These are phyloP conservation scores for Tetracladium marchalianum DNA, from an alignment of 495 filamentous ascomycete genomes.

Conservation along the genomic window DNA sequence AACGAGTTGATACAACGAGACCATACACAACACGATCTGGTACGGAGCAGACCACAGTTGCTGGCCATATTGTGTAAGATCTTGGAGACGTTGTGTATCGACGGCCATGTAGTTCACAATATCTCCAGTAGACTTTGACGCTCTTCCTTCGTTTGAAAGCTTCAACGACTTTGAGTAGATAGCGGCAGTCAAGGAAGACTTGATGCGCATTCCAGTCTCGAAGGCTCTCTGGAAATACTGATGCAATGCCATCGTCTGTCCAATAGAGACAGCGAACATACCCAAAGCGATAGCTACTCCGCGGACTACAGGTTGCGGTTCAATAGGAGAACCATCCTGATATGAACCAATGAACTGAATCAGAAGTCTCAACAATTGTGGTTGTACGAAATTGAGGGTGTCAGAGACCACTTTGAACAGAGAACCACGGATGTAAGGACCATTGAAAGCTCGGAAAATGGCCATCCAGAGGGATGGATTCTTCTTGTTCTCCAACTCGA, in stretches of 20 bases:
- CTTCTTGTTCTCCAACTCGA: slow-evolving; percentile 61
- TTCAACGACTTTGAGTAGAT: slow-evolving; percentile 88
- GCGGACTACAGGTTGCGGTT: slow-evolving; percentile 59
- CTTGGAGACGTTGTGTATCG: slow-evolving; percentile 88
- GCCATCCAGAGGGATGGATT: slow-evolving; percentile 86
- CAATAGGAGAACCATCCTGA: slow-evolving; percentile 28
- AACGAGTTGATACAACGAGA: slow-evolving; percentile 87
- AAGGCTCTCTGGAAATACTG: slow-evolving; percentile 96
- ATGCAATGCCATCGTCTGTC: slow-evolving; percentile 73
- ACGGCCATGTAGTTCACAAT: slow-evolving; percentile 99
- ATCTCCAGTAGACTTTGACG: slow-evolving; percentile 89
- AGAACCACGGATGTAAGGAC: slow-evolving; percentile 67
- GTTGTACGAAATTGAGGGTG: slow-evolving; percentile 75
- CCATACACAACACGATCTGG: slow-evolving; percentile 91
- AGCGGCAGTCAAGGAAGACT: slow-evolving; percentile 74
- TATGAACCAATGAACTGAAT: slow-evolving; percentile 87
- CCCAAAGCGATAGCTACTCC: slow-evolving; percentile 81
- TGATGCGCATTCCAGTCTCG: slow-evolving; percentile 93
- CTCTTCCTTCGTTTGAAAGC: slow-evolving; percentile 85
- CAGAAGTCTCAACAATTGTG: slow-evolving; percentile 76
- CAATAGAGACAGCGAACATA: slow-evolving; percentile 84
- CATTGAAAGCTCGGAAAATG: slow-evolving; percentile 76
- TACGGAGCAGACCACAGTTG: slow-evolving; percentile 95
- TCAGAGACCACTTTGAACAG: slow-evolving; percentile 85
- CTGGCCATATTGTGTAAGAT: slow-evolving; percentile 90